Evolutionary conservation across 2,329 filamentous ascomycete genomes (phyloP).

Genomic region (Venturia nashicola): DNA sequence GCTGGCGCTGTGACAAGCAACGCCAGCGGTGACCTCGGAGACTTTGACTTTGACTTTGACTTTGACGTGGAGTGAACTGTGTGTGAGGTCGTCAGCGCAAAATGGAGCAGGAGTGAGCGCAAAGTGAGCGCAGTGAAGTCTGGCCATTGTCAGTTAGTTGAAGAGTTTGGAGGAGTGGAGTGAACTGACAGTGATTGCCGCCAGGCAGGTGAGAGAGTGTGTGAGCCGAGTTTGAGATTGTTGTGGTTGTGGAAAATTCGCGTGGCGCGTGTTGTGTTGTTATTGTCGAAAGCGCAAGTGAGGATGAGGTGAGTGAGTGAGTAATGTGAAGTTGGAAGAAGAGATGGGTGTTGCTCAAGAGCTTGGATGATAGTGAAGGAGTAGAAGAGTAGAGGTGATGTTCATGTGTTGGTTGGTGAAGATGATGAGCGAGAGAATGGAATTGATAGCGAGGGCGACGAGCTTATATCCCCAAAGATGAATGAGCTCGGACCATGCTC

Average conservation of each 20-base stretch:
- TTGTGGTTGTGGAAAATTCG: neutral
- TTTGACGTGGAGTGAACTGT: neutral
- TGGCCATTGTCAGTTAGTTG: neutral
- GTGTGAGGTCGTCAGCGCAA: neutral
- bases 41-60: neutral
- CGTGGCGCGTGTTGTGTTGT: neutral
- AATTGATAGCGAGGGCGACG: neutral
- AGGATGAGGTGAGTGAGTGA: neutral
- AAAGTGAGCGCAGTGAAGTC: neutral
- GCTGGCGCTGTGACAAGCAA: neutral
- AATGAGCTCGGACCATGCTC: neutral
- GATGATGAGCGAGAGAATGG: neutral
- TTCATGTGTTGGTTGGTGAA: neutral
- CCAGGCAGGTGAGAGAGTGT: no score
- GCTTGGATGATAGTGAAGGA: neutral
- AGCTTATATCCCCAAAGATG: neutral
- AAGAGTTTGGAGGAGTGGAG: no score
- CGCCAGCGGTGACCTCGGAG: neutral
- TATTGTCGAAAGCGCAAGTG: neutral
- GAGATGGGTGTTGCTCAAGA: neutral
- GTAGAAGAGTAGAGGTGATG: neutral
- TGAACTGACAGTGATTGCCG: no score
- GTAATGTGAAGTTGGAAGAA: neutral
- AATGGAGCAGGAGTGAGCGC: neutral
- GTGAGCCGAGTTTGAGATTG: neutral